Base-by-base conservation (phyloP, 768 basidiomycete genomes). In the Dacryopinax spathularia region DNA sequence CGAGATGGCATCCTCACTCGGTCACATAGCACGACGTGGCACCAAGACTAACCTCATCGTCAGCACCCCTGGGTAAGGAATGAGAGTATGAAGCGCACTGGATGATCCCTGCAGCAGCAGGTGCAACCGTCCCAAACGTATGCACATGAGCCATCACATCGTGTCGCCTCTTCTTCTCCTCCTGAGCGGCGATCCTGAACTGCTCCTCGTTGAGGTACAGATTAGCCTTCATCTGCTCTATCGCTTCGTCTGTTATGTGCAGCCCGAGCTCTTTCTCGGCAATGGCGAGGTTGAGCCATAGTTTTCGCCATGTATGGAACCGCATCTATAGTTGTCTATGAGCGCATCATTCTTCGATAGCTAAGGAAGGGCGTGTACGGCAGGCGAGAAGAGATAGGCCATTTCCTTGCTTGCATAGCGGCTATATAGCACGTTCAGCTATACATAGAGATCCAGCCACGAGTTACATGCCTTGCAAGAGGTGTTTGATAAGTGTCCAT, bases 61-160 rank as follows among this genome's bases (percentile, higher is more conserved):
- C 18, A 31, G 33, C 33, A 20, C 34, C 34, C 5, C 20, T 13
- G 15, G 20, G 33, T 12, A 12, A 60, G 34, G 12, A 36, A 15
- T 9, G 5, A 37, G 18, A 1, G 65, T 16, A 70, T 67, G 29
- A 29, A 20, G 77, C 83, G 65, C 68, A 90, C 89, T 97, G 94
- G 68, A 97, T 96, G 71, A 97, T 95, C 18, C 92, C 91, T 16
- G 93, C 93, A 27, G 94, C 94, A 34, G 90, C 89, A 9, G 94
- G 94, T 0, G 94, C 94, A 61, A 94, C 88, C 44, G 80, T 82
- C 4, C 94, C 94, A 72, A 97, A 99, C 2, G 94, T 96, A 76
- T 98, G 92, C 43, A 99, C 96, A 71, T 99, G 96, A 0, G 96
- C 96, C 96, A 99, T 99, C 43, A 99, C 96, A 75, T 99, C 96